A percentile compares a stretch with the other conserved stretches of the same genome.
These are phyloP conservation scores for Pyrenochaeta sp. DNA, from an alignment of 2,329 filamentous ascomycete species.

Conservation along the genomic window DNA sequence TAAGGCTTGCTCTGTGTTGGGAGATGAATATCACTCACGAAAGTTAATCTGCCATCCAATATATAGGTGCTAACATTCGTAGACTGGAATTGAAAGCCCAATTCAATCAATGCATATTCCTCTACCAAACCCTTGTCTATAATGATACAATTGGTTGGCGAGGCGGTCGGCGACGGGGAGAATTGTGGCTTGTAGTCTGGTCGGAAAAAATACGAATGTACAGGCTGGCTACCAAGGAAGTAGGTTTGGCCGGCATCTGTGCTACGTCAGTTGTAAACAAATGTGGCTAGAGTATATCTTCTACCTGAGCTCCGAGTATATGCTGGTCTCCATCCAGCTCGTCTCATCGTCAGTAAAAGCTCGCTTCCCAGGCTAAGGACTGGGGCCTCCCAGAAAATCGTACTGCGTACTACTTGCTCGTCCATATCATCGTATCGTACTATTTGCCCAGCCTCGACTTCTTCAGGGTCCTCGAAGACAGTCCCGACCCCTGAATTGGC, in stretches of 20 bases:
- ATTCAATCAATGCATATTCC: conserved; percentile 19
- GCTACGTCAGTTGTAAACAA: neutral
- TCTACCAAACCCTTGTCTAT: conserved; percentile 22
- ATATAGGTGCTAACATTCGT: conserved; percentile 16
- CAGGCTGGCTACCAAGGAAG: conserved; percentile 26
- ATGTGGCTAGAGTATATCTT: neutral
- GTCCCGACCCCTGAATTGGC: conserved; percentile 1
- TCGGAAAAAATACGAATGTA: conserved; percentile 33
- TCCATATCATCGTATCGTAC: neutral
- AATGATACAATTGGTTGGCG: conserved; percentile 13
- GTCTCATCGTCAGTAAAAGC: conserved; percentile 20
- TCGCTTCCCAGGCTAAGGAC: conserved; percentile 25
- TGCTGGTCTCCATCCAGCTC: conserved; percentile 26
- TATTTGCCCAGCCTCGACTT: neutral
- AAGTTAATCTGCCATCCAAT: conserved; percentile 21
- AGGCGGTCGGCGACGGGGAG: neutral
- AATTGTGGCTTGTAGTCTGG: conserved; percentile 31
- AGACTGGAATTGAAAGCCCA: conserved; percentile 10
- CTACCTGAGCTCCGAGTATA: conserved; percentile 30
- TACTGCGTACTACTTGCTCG: conserved; percentile 14
- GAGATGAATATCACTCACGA: conserved; percentile 13
- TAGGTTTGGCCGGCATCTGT: conserved; percentile 26
- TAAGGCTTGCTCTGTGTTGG: neutral
- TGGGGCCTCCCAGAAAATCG: conserved; percentile 30
- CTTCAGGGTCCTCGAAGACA: neutral